Evolutionary conservation across 768 basidiomycete species (phyloP), one percentile per base, ranked within the genome.

Genomic region (Sutorius australiensis): DNA sequence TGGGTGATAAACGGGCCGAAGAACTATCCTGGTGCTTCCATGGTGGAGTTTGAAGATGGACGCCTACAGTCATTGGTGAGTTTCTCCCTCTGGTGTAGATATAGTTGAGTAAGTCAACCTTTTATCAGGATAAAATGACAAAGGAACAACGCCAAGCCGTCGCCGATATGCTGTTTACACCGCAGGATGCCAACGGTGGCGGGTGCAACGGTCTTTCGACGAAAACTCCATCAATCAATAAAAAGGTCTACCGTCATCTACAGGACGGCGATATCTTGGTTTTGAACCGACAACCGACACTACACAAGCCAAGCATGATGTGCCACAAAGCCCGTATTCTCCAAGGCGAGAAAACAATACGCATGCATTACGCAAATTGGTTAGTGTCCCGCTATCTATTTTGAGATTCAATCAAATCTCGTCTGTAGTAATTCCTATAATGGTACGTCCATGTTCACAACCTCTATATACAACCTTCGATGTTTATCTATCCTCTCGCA

Each of bases 301-400:
- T 99, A 48, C 97, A 99, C 69, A 99, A 99, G 67, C 95, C 97
- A 19, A 93, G 91, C 77, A 99, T 99, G 95, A 99, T 99, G 97
- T 87, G 86, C 8, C 97, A 99, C 68, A 88, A 83, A 61, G 95
- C 95, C 14, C 86, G 87, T 51, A 88, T 98, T 17, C 70, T 99
- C 56, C 81, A 85, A 56, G 97, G 95, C 24, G 97, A 99, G 73
- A 99, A 98, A 77, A 98, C 97, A 0, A 98, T 99, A 67, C 83
- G 97, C 13, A 95, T 99, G 95, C 97, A 99, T 75, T 99, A 99
- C 66, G 95, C 97, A 24, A 99, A 99, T 66, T 99, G 95, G 94
- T 95, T 54, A 48, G 84, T 75, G 40, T 48, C 9, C 14, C 62
- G 12, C 44, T 19, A 19, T 51, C 51, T 45, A 17, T 42, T 24